phyloP scores from a whole-genome alignment of 78 protist genomes.

The Reticulomyxa filosa region DNA sequence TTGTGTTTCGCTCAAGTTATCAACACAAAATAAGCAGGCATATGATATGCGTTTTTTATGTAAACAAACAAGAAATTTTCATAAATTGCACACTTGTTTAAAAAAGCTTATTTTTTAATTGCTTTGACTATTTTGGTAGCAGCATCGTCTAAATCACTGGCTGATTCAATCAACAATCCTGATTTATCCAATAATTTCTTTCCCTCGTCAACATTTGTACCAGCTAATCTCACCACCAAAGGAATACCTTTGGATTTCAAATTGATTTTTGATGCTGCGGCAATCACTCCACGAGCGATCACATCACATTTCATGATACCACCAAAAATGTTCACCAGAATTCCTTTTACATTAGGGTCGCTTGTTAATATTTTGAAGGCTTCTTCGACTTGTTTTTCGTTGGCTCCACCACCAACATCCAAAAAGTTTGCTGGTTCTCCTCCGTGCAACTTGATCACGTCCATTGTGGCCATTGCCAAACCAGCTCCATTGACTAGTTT shows the following conservation, averaged over 20 bases:
- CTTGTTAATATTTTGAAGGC: conserved; percentile 71
- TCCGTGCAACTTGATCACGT: conserved; percentile 67
- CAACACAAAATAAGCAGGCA: no score
- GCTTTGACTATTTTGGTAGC: conserved; percentile 42
- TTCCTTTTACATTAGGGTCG: conserved; percentile 29
- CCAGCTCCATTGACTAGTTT: conserved; percentile 95
- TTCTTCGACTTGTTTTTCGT: conserved; percentile 47
- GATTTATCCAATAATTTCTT: conserved; percentile 36
- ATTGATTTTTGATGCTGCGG: not conserved
- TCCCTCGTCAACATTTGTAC: conserved; percentile 52
- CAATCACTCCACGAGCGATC: conserved; percentile 14
- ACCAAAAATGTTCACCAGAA: conserved; percentile 31
- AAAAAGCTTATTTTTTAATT: not conserved
- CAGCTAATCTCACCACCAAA: conserved; percentile 32
- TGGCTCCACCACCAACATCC: conserved; percentile 85
- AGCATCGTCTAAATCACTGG: conserved; percentile 61
- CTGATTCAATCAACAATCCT: conserved; percentile 37
- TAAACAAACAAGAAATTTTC: no score
- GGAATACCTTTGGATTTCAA: conserved; percentile 22
- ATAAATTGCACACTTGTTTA: no score
- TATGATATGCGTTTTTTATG: no score
- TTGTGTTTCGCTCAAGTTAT: no score
- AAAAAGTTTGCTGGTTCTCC: conserved; percentile 94
- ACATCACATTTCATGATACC: conserved; percentile 29
- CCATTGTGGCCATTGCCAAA: conserved; percentile 98